Evolutionary conservation across 129 eudicot genomes (phyloP).

Genomic region (Sambucus nigra): DNA sequence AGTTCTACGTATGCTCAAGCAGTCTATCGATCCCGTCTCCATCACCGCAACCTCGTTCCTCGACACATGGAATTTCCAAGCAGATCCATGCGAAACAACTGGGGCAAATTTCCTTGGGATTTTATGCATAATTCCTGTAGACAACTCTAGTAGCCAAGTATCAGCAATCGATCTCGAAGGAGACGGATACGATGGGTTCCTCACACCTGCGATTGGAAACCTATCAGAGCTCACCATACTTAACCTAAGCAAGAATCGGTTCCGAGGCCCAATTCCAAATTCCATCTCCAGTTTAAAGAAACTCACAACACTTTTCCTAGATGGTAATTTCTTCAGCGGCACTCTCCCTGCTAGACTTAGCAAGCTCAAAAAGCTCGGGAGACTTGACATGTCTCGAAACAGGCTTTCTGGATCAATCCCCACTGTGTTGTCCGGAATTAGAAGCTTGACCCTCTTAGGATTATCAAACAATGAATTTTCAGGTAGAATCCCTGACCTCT

Average conservation of each 20-base stretch:
- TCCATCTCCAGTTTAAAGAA: constrained; percentile 17
- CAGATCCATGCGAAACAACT: constrained; percentile 41
- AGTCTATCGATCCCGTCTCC: constrained; percentile 36
- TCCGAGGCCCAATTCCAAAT: constrained; percentile 36
- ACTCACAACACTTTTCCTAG: constrained; percentile 23
- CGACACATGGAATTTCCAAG: constrained; percentile 26
- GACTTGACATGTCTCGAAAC: constrained; percentile 29
- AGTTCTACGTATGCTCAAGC: constrained; percentile 23
- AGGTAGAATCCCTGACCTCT: constrained; percentile 30
- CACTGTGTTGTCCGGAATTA: constrained; percentile 5
- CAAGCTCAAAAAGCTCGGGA: constrained; percentile 22
- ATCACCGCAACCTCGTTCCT: constrained; percentile 32
- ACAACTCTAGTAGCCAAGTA: constrained; percentile 32
- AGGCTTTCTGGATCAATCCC: constrained; percentile 42
- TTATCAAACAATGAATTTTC: constrained; percentile 31
- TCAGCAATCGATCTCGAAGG: constrained; percentile 35
- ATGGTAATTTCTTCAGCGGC: constrained; percentile 38
- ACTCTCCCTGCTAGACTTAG: constrained; percentile 14
- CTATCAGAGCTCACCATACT: constrained; percentile 34
- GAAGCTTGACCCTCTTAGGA: constrained; percentile 18
- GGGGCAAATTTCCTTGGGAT: constrained; percentile 41
- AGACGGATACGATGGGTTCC: constrained; percentile 43
- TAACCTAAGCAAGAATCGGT: constrained; percentile 32
- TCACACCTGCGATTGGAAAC: constrained; percentile 32
- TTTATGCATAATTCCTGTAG: constrained; percentile 30